A percentile compares a stretch with the other conserved stretches of the same genome.
Evolutionary conservation across 1,284 basidiomycete species (phyloP).

Genomic region (Sphagnurus paluster): DNA sequence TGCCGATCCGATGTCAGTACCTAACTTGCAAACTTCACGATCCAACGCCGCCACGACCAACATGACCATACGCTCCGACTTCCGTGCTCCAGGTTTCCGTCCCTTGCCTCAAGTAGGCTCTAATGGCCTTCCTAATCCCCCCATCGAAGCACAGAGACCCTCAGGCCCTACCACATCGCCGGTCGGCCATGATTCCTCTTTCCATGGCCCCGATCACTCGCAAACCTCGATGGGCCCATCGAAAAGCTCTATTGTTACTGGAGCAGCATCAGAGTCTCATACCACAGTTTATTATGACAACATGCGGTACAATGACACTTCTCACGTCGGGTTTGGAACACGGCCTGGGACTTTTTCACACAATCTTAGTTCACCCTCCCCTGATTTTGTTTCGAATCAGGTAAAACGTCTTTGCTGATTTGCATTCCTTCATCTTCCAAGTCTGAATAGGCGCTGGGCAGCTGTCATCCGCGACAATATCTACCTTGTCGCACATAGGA

Average conservation of each 20-base stretch:
- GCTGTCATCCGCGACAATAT: slow-evolving; percentile 5
- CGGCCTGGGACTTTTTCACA: too few relatives aligned
- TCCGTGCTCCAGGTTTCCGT: slow-evolving; percentile 1
- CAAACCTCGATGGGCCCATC: slow-evolving; percentile 13
- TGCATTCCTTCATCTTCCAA: background rate
- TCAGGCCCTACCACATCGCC: slow-evolving; percentile 6
- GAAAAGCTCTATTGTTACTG: slow-evolving; percentile 5
- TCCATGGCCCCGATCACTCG: slow-evolving; percentile 4
- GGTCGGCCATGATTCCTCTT: background rate
- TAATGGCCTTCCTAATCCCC: slow-evolving; percentile 5
- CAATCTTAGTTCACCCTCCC: too few relatives aligned
- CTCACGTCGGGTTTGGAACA: too few relatives aligned
- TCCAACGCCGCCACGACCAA: background rate
- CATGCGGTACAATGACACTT: slow-evolving; percentile 10
- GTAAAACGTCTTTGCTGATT: slow-evolving; percentile 9
- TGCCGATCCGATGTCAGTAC: background rate
- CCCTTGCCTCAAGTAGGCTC: background rate
- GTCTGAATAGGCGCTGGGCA: background rate
- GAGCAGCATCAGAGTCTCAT: background rate
- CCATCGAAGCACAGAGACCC: slow-evolving; percentile 1
- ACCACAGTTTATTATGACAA: too few relatives aligned
- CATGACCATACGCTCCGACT: background rate
- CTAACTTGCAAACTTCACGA: background rate
- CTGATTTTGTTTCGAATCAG: slow-evolving; percentile 5
- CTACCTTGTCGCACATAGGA: background rate